Evolutionary conservation across 306 rosid genomes (phyloP).

Genomic region (Trichosanthes cucumerina): DNA sequence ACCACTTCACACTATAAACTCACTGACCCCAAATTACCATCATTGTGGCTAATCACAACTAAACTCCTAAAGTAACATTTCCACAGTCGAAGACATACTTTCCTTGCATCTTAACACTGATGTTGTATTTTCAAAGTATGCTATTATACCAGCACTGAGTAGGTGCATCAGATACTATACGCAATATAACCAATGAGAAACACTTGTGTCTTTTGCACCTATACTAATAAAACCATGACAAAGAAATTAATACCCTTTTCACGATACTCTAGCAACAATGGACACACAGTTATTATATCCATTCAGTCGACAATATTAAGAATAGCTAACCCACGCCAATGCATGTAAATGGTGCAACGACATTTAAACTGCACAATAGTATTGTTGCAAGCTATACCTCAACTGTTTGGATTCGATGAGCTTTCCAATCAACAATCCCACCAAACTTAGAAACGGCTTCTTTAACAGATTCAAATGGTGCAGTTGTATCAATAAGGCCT

Average conservation of each 20-base stretch:
- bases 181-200: not conserved
- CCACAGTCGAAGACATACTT: not conserved
- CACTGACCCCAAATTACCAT: not conserved
- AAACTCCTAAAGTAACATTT: not conserved
- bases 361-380: not conserved
- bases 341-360: not conserved
- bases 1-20: not conserved
- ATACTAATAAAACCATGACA: not conserved
- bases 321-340: constrained; percentile 2
- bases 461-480: constrained; percentile 96
- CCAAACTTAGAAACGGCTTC: constrained; percentile 97
- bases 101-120: not conserved
- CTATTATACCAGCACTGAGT: not conserved
- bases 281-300: too few relatives aligned
- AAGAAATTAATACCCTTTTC: not conserved
- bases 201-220: not conserved
- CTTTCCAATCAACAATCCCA: constrained; percentile 99
- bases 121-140: not conserved
- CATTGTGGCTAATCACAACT: not conserved
- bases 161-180: not conserved
- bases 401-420: constrained; percentile 77
- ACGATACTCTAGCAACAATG: not conserved
- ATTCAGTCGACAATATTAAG: not conserved
- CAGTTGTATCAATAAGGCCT: constrained; percentile 69
- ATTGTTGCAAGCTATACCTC: constrained; percentile 42